A percentile compares a stretch with the other conserved stretches of the same genome.
phyloP scores from a whole-genome alignment of 2,329 filamentous ascomycete species.

The Pyricularia sp. region DNA sequence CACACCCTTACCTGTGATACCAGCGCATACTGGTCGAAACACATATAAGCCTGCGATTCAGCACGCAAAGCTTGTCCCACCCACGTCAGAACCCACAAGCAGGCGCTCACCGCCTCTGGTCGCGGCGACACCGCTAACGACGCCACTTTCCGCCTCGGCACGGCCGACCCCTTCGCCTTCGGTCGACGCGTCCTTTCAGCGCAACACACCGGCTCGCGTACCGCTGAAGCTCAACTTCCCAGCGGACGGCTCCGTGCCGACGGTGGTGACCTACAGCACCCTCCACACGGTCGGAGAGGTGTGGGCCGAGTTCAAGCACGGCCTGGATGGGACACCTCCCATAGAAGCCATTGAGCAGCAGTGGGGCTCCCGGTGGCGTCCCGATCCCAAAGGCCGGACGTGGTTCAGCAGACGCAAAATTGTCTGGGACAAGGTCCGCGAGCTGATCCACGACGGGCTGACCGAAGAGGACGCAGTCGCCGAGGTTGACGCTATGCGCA shows the following conservation, averaged over 20 bases:
- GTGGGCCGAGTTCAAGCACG: constrained; percentile 26
- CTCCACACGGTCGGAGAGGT: constrained; percentile 25
- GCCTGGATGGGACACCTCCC: constrained; percentile 24
- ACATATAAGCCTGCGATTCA: neutral
- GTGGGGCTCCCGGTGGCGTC: constrained; percentile 27
- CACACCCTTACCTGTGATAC: neutral
- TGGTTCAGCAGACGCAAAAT: constrained; percentile 28
- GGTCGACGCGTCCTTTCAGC: neutral
- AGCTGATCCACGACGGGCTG: constrained; percentile 24
- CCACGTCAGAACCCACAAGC: neutral
- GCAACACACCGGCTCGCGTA: constrained; percentile 7
- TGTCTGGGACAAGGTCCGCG: constrained; percentile 29
- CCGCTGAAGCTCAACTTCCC: constrained; percentile 15
- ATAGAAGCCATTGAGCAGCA: constrained; percentile 23
- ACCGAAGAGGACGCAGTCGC: constrained; percentile 23
- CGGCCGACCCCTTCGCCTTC: neutral
- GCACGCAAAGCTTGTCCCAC: neutral
- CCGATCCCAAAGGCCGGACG: constrained; percentile 24
- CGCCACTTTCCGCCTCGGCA: neutral
- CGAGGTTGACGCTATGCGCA: constrained; percentile 25
- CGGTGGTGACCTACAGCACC: constrained; percentile 21
- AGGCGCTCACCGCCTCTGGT: neutral
- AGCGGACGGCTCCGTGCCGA: constrained; percentile 20
- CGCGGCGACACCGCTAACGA: neutral
- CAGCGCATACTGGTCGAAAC: neutral